A percentile compares a stretch with the other conserved stretches of the same genome.
These are phyloP conservation scores for Camellia granthamiana DNA, from an alignment of 148 eudicot species.

Conservation along the genomic window DNA sequence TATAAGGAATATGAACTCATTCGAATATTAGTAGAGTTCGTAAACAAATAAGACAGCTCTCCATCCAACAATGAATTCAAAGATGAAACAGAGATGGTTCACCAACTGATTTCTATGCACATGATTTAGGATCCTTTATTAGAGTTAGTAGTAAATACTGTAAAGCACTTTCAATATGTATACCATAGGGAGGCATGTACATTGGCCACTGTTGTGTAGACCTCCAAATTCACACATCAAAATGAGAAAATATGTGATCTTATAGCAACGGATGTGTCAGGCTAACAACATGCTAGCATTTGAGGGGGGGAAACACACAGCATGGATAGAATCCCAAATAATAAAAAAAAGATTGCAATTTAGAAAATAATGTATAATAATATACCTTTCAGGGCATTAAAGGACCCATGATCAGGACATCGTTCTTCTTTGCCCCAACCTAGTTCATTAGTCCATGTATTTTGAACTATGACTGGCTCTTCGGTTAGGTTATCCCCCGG, in stretches of 20 bases:
- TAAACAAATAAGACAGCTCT: neutral
- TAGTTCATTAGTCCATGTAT: constrained; percentile 67
- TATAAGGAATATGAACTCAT: neutral
- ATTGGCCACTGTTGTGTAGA: neutral
- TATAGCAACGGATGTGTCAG: neutral
- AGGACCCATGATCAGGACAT: constrained; percentile 62
- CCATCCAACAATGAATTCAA: neutral
- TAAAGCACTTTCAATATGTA: neutral
- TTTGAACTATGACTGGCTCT: constrained; percentile 65
- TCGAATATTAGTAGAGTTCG: neutral
- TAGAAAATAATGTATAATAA: neutral
- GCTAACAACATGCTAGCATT: neutral
- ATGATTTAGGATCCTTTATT: neutral
- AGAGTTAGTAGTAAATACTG: neutral
- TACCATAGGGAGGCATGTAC: neutral
- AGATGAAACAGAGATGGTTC: neutral
- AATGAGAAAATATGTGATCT: neutral
- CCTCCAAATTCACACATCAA: neutral
- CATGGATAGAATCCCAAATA: neutral
- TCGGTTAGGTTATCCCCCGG: constrained; percentile 77
- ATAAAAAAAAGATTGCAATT: neutral
- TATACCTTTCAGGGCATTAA: constrained; percentile 43
- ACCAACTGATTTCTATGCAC: neutral
- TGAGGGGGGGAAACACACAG: too few species aligned
- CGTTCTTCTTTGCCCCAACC: constrained; percentile 86